A percentile compares a stretch with the other conserved stretches of the same genome.
phyloP scores from a whole-genome alignment of 2,329 filamentous ascomycete species.

The Neofusicoccum cordaticola region DNA sequence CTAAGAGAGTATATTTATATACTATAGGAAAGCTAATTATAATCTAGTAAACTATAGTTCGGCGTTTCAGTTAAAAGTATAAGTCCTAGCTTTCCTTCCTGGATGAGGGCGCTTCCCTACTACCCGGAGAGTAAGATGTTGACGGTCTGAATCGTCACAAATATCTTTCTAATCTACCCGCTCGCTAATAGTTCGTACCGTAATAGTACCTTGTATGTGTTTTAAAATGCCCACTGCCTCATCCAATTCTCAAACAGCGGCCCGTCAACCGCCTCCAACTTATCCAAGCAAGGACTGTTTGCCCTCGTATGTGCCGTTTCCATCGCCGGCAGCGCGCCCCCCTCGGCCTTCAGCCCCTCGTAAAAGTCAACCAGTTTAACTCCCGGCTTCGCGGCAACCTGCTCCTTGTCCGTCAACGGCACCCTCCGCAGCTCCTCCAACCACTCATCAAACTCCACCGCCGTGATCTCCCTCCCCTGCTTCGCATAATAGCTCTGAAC shows the following conservation, averaged over 20 bases:
- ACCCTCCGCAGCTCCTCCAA: slow-evolving; percentile 12
- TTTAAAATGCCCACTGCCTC: slow-evolving; percentile 14
- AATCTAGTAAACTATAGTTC: too few relatives aligned
- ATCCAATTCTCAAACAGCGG: slow-evolving; percentile 16
- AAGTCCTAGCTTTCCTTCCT: too few relatives aligned
- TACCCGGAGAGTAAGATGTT: too few relatives aligned
- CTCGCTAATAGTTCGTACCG: too few relatives aligned
- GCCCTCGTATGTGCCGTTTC: not conserved
- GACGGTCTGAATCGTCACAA: too few relatives aligned
- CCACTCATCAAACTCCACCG: slow-evolving; percentile 17
- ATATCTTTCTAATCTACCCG: too few relatives aligned
- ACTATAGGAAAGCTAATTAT: too few relatives aligned
- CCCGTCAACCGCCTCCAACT: slow-evolving; percentile 5
- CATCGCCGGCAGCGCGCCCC: slow-evolving; percentile 14
- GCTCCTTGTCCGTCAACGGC: slow-evolving; percentile 5
- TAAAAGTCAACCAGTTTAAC: slow-evolving; percentile 22
- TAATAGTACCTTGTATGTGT: too few relatives aligned
- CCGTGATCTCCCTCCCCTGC: not conserved
- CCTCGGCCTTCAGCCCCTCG: slow-evolving; percentile 14
- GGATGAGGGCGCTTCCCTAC: too few relatives aligned
- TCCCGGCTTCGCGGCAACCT: slow-evolving; percentile 16
- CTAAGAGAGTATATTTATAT: too few relatives aligned
- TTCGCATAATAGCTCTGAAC: slow-evolving; percentile 1
- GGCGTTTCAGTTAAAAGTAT: too few relatives aligned
- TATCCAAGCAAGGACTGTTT: not conserved